phyloP scores from a whole-genome alignment of 305 asterid genomes.

The Solanum hybrid region DNA sequence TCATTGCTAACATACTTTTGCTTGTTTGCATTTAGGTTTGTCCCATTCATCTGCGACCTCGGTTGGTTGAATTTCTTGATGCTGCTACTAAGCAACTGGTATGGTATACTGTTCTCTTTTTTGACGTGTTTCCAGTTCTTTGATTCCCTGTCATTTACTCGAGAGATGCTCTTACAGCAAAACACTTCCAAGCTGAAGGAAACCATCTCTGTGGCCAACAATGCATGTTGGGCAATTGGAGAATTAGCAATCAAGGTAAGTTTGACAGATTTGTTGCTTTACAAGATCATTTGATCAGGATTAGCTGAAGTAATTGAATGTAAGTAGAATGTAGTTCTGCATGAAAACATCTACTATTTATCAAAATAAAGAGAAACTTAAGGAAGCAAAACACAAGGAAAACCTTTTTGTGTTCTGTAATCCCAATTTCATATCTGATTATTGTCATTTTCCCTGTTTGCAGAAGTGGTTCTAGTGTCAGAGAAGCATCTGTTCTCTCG shows the following conservation, averaged over 20 bases:
- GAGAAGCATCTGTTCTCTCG: not conserved
- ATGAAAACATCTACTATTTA: not conserved
- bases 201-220: conserved; percentile 86
- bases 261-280: not conserved
- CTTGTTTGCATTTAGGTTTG: conserved; percentile 61
- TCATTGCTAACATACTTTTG: conserved; percentile 7
- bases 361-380: not conserved
- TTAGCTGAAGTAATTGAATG: not conserved
- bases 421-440: not conserved
- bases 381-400: not conserved
- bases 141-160: conserved; percentile 7
- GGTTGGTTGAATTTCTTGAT: conserved; percentile 78
- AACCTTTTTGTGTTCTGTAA: not conserved
- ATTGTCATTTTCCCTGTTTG: not conserved
- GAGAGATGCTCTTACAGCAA: conserved; percentile 50
- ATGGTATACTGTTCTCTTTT: conserved; percentile 18
- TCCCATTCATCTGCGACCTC: conserved; percentile 80
- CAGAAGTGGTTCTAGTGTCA: not conserved
- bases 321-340: not conserved
- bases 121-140: conserved; percentile 1
- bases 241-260: conserved; percentile 92
- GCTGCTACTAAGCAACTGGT: conserved; percentile 92
- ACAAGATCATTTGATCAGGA: not conserved
- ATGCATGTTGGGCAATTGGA: conserved; percentile 99
- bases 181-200: conserved; percentile 74